phyloP scores from a whole-genome alignment of 768 basidiomycete species.

The Suillus ampliporus region DNA sequence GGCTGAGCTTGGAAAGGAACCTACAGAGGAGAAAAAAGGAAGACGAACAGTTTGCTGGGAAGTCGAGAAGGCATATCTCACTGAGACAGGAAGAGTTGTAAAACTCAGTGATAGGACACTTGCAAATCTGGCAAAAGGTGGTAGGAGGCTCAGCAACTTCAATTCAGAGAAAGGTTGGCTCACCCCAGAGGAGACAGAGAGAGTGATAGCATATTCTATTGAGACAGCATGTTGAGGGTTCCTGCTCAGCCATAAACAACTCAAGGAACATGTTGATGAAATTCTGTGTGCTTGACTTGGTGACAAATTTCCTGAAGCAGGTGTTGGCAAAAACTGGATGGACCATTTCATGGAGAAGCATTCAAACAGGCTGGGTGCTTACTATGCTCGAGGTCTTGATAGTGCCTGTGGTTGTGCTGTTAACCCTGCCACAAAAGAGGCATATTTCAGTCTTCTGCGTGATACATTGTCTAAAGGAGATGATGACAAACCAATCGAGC shows the following conservation, averaged over 20 bases:
- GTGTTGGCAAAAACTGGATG: constrained; percentile 47
- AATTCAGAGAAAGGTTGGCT: constrained; percentile 29
- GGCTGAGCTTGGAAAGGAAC: constrained; percentile 11
- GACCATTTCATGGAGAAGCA: constrained; percentile 35
- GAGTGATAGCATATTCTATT: constrained; percentile 21
- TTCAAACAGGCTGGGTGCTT: constrained; percentile 32
- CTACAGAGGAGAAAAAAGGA: neutral
- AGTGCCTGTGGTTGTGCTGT: constrained; percentile 39
- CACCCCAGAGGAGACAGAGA: neutral
- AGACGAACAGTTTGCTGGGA: constrained; percentile 19
- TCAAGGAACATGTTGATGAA: constrained; percentile 41
- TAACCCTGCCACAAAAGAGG: constrained; percentile 40
- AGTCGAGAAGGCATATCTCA: constrained; percentile 8
- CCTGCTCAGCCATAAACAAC: constrained; percentile 36
- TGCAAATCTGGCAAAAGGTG: constrained; percentile 36
- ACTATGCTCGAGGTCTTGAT: constrained; percentile 41
- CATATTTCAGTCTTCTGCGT: constrained; percentile 39
- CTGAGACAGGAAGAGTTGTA: constrained; percentile 13
- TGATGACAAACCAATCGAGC: constrained; percentile 6
- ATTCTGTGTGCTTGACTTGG: constrained; percentile 36
- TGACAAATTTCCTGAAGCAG: constrained; percentile 31
- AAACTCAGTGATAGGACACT: neutral
- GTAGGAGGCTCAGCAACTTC: constrained; percentile 34
- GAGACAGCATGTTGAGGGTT: constrained; percentile 35
- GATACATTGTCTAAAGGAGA: constrained; percentile 14